Base-by-base conservation (phyloP, 768 basidiomycete species). In the Amanita muscaria region DNA sequence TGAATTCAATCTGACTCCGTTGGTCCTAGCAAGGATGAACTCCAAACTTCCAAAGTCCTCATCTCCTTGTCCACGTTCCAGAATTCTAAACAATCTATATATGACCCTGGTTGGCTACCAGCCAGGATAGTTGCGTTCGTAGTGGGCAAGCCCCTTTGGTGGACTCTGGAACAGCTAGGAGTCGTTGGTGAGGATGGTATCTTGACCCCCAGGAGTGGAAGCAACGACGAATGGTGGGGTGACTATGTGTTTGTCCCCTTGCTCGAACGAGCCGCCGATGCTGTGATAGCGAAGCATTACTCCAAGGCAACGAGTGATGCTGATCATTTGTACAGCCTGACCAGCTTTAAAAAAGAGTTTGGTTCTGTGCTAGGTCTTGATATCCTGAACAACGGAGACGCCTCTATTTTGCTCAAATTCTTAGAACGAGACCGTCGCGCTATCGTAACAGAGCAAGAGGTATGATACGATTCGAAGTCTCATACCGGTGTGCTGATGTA, bases 61-160 rank as follows among this genome's bases (percentile, higher is more conserved):
- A 62, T 84, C 31, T 66, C 73, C 15, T 55, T 75, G 7, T 50
- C 68, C 2, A 69, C 75, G 15, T 91, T 88, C 51, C 51, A 84
- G 49, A 63, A 56, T 18, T 64, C 77, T 11, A 65, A 66, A 30
- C 62, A 72, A 33, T 83, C 86, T 0, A 74, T 89, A 42, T 81
- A 87, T 53, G 72, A 82, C 48, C 62, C 79, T 2, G 77, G 77
- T 16, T 86, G 81, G 71, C 55, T 89, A 12, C 79, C 86, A 1
- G 73, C 68, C 39, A 78, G 85, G 15, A 68, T 88, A 40, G 84
- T 76, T 2, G 70, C 83, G 8, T 83, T 74, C 46, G 65, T 90
- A 6, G 70, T 91, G 5, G 86, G 80, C 5, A 79, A 77, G 53
- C 88, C 89, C 2, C 64, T 92, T 2, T 88, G 83, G 84, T 92